Conservation (phyloP, 805 yeast species). For the Isabelozyma gotoi region DNA sequence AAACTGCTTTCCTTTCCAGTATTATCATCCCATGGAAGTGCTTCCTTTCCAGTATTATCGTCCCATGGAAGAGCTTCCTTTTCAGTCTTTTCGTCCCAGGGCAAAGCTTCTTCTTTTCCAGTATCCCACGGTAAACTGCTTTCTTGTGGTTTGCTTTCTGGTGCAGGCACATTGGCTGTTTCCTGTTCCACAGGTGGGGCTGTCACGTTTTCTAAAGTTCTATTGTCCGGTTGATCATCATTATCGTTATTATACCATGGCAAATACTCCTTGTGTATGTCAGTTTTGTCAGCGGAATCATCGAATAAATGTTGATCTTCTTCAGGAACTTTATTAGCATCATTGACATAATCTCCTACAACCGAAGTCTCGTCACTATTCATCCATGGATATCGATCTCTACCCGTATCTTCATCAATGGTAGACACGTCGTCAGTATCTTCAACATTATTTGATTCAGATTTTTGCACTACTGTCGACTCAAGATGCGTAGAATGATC, state of each 20-base stretch:
- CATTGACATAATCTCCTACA: not conserved
- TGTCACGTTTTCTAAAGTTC: not conserved
- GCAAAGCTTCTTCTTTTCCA: slow-evolving; percentile 4
- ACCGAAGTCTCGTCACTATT: not conserved
- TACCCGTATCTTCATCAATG: not conserved
- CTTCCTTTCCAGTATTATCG: not conserved
- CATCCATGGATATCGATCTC: not conserved
- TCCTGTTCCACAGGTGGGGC: not conserved
- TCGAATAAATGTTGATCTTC: not conserved
- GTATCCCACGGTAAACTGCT: slow-evolving; percentile 2
- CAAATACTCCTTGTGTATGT: not conserved
- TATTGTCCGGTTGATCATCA: not conserved
- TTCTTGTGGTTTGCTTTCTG: not conserved
- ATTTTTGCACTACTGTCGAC: not conserved
- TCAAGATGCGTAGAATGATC: not conserved
- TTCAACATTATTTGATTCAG: not conserved
- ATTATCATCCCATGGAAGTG: slow-evolving; percentile 14
- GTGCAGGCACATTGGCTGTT: no score
- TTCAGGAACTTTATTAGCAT: not conserved
- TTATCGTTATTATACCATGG: not conserved
- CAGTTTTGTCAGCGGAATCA: not conserved
- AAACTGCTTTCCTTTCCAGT: slow-evolving; percentile 1
- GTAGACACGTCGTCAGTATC: not conserved
- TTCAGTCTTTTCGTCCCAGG: slow-evolving; percentile 12
- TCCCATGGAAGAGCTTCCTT: slow-evolving; percentile 6